Evolutionary conservation across 148 eudicot species (phyloP), one percentile per base, ranked within the genome.

Genomic region (Rhododendron ferrugineum): DNA sequence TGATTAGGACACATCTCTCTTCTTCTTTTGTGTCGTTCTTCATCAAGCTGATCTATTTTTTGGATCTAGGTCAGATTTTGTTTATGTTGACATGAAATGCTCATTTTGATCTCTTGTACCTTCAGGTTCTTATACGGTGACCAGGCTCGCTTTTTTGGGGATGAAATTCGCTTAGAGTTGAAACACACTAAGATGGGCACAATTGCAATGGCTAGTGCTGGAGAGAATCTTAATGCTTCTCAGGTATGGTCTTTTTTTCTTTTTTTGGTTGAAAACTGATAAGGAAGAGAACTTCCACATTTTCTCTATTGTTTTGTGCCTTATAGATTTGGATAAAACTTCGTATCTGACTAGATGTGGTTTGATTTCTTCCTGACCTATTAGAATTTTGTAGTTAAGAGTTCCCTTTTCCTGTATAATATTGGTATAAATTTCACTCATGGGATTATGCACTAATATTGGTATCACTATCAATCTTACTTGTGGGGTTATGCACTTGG

Each of bases 161-260:
- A 96, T 88, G 98, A 96, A 85, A 91, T 96, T 85, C 95, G 87
- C 82, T 91, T 94, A 83, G 95, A 96, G 62, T 68, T 93, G 58
- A 96, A 96, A 89, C 99, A 96, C 91, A 80, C 92, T 46, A 96
- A 93, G 91, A 93, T 81, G 84, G 99, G 99, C 56, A 96, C 96
- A 9, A 90, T 96, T 85, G 95, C 99, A 64, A 96, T 96, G 99
- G 97, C 98, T 83, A 95, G 99, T 90, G 99, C 90, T 82, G 99
- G 99, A 81, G 93, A 96, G 91, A 86, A 95, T 89, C 89, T 94
- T 42, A 96, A 96, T 90, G 99, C 99, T 83, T 95, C 98, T 60
- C 99, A 96, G 97, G 98, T 96, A 87, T 34, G 3, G n/a, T 22
- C 26, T 82, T 14, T 75, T 36, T 80, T 9, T 2, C 34, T 20